phyloP scores from a whole-genome alignment of 2,329 filamentous ascomycete genomes.

The Phialocephala sp. region DNA sequence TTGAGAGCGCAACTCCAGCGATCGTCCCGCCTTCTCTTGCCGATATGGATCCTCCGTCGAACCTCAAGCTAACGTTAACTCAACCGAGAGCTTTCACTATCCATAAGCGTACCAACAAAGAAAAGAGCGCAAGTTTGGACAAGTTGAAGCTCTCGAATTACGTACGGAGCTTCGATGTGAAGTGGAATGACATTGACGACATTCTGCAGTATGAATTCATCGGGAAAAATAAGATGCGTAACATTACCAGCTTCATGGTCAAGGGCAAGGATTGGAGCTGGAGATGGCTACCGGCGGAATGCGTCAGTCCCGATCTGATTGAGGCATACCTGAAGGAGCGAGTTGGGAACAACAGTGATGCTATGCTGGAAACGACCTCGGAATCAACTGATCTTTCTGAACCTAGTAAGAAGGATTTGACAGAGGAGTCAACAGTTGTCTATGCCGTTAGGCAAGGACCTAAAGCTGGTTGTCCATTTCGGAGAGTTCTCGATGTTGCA shows the following conservation, averaged over 20 bases:
- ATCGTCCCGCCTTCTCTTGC: background rate
- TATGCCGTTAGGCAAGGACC: background rate
- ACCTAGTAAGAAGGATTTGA: background rate
- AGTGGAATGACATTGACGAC: conserved; percentile 4
- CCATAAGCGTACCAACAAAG: background rate
- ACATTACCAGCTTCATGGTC: background rate
- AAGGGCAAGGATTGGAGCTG: conserved; percentile 1
- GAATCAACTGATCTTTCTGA: background rate
- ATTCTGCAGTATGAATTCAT: background rate
- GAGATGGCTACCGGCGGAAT: background rate
- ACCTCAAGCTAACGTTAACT: background rate
- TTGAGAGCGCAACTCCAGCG: background rate
- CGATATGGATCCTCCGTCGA: background rate
- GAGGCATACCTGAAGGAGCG: background rate
- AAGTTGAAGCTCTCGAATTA: conserved; percentile 1
- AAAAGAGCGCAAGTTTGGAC: background rate
- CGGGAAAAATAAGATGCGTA: background rate
- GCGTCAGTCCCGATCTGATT: background rate
- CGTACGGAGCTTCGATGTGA: background rate
- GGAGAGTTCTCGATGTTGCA: background rate
- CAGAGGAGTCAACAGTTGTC: background rate
- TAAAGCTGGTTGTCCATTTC: background rate
- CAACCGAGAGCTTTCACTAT: background rate
- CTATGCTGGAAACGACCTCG: background rate
- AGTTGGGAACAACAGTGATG: background rate